Evolutionary conservation across 192 early-diverging fungal genomes (phyloP).

Genomic region (Coemansia biformis): DNA sequence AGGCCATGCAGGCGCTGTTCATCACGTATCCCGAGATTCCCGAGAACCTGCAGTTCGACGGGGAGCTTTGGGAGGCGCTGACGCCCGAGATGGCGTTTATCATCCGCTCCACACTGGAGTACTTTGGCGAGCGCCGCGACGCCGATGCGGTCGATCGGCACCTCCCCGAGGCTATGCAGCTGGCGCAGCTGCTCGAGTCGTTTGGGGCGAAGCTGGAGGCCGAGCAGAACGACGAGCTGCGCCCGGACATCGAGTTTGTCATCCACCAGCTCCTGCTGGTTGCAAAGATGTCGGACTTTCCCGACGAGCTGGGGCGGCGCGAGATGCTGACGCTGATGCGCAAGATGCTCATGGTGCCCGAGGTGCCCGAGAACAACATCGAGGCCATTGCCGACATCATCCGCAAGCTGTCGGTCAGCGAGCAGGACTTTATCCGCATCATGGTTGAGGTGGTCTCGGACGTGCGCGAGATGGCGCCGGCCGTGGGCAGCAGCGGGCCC

Average conservation of each 20-base stretch:
- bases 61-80: conserved; percentile 51
- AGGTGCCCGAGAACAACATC: conserved; percentile 73
- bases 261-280: conserved; percentile 65
- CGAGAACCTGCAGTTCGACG: conserved; percentile 55
- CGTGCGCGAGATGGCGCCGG: conserved; percentile 55
- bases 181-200: conserved; percentile 44
- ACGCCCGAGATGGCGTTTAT: conserved; percentile 54
- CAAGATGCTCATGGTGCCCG: conserved; percentile 69
- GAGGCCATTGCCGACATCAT: conserved; percentile 72
- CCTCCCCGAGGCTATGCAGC: conserved; percentile 63
- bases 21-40: conserved; percentile 60
- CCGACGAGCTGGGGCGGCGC: conserved; percentile 84
- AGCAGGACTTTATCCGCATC: conserved; percentile 84
- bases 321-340: conserved; percentile 72
- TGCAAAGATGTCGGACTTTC: conserved; percentile 72
- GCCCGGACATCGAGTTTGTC: conserved; percentile 47
- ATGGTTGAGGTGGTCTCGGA: conserved; percentile 79
- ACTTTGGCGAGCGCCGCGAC: conserved; percentile 48
- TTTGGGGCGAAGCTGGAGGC: conserved; percentile 42
- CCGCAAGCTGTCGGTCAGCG: conserved; percentile 67
- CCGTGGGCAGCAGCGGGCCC: conserved; percentile 22
- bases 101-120: conserved; percentile 44
- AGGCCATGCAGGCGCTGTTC: conserved; percentile 62
- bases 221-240: conserved; percentile 43
- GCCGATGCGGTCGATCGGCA: conserved; percentile 60